Evolutionary conservation across 176 grass and related monocot genomes (phyloP).

Genomic region (Melocanna baccifera): DNA sequence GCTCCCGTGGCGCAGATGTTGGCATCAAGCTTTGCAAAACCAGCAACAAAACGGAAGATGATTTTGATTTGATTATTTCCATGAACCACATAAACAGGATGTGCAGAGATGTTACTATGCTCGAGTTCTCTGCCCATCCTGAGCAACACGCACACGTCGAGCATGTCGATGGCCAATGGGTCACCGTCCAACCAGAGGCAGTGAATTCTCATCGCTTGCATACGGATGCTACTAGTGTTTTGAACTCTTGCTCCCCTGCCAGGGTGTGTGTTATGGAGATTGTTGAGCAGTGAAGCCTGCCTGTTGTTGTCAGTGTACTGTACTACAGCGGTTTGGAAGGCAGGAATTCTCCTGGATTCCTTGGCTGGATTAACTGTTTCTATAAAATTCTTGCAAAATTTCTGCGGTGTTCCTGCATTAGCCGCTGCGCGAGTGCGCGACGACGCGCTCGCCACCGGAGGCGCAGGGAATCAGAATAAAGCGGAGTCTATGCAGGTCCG

Average conservation of each 20-base stretch:
- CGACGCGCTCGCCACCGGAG: neutral
- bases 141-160: constrained; percentile 58
- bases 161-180: constrained; percentile 42
- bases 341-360: too few relatives aligned
- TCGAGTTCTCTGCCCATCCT: constrained; percentile 37
- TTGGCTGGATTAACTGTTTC: too few relatives aligned
- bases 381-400: too few relatives aligned
- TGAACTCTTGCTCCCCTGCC: constrained; percentile 55
- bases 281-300: constrained; percentile 32
- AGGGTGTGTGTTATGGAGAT: constrained; percentile 55
- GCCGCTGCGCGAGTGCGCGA: neutral
- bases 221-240: constrained; percentile 35
- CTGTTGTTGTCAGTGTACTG: neutral
- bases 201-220: constrained; percentile 51
- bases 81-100: constrained; percentile 61
- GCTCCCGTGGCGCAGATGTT: constrained; percentile 38
- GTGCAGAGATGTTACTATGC: constrained; percentile 58
- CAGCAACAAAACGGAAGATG: constrained; percentile 2
- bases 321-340: neutral
- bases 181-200: constrained; percentile 34
- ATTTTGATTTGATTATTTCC: constrained; percentile 69
- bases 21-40: constrained; percentile 48
- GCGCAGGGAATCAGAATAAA: neutral
- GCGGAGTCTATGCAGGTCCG: constrained; percentile 13
- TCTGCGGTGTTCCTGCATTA: too few relatives aligned